These are phyloP conservation scores for Kodamaea suecica DNA, from an alignment of 1,139 yeast species.

Conservation along the genomic window DNA sequence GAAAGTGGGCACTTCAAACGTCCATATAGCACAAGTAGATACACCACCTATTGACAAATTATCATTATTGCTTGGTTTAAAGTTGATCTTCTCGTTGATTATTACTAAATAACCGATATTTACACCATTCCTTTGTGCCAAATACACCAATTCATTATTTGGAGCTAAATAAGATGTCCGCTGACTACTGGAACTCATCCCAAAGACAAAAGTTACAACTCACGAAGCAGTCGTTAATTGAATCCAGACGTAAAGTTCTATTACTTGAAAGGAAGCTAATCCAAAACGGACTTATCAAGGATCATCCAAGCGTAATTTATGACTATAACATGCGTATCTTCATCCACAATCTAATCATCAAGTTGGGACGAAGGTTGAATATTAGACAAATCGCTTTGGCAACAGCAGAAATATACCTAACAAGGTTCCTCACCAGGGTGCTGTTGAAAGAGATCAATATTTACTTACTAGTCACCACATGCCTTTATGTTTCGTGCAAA, in stretches of 20 bases:
- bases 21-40: too few species aligned
- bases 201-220: conserved; percentile 46
- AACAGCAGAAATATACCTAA: conserved; percentile 81
- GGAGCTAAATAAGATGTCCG: conserved; percentile 32
- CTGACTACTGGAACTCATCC: conserved; percentile 48
- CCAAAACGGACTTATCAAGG: conserved; percentile 46
- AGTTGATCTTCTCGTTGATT: too few species aligned
- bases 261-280: conserved; percentile 45
- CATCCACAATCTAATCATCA: conserved; percentile 64
- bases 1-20: too few species aligned
- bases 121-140: too few species aligned
- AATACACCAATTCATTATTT: neutral
- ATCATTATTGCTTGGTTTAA: too few species aligned
- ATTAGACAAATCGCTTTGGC: conserved; percentile 82
- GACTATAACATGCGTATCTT: conserved; percentile 66
- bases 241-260: conserved; percentile 37
- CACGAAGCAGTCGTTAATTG: conserved; percentile 38
- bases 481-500: conserved; percentile 86
- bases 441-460: conserved; percentile 79
- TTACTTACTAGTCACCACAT: conserved; percentile 76
- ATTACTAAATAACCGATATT: too few species aligned
- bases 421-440: conserved; percentile 70
- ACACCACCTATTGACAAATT: too few species aligned
- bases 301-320: conserved; percentile 44
- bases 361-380: conserved; percentile 73